These are phyloP conservation scores for Solanum virginianum DNA, from an alignment of 257 asterid genomes.

Conservation along the genomic window DNA sequence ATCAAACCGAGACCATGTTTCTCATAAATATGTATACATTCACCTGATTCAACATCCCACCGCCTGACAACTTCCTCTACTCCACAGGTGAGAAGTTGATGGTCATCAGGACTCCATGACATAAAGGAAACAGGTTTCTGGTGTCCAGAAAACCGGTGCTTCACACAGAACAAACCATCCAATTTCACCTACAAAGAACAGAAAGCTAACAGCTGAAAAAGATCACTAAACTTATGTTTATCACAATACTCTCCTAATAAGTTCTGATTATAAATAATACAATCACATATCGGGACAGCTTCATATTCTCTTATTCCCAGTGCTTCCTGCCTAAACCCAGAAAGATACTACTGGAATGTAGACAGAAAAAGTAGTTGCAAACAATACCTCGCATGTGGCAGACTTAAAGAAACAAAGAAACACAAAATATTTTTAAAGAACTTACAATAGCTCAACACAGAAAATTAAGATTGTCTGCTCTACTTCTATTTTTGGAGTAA, in stretches of 20 bases:
- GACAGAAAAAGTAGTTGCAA: not conserved
- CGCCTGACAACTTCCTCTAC: conserved; percentile 66
- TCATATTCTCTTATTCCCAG: not conserved
- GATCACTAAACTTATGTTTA: not conserved
- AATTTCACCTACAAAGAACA: conserved; percentile 31
- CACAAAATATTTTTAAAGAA: not conserved
- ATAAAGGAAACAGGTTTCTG: conserved; percentile 62
- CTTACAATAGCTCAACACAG: not conserved
- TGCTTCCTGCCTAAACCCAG: not conserved
- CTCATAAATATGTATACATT: conserved; percentile 57
- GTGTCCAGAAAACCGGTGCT: conserved; percentile 52
- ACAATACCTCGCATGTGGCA: not conserved
- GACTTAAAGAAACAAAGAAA: not conserved
- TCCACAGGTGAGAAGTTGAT: conserved; percentile 83
- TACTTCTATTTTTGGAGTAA: not conserved
- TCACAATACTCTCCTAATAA: not conserved
- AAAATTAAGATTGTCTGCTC: not conserved
- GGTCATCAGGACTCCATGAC: conserved; percentile 77
- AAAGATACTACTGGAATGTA: not conserved
- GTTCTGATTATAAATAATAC: not conserved
- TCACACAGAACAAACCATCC: conserved; percentile 38
- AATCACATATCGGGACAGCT: not conserved
- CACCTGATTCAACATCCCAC: conserved; percentile 74
- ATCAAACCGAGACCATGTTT: conserved; percentile 63
- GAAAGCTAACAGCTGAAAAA: not conserved